Evolutionary conservation across 2,329 filamentous ascomycete species (phyloP).

Genomic region (Claviceps pazoutovae): DNA sequence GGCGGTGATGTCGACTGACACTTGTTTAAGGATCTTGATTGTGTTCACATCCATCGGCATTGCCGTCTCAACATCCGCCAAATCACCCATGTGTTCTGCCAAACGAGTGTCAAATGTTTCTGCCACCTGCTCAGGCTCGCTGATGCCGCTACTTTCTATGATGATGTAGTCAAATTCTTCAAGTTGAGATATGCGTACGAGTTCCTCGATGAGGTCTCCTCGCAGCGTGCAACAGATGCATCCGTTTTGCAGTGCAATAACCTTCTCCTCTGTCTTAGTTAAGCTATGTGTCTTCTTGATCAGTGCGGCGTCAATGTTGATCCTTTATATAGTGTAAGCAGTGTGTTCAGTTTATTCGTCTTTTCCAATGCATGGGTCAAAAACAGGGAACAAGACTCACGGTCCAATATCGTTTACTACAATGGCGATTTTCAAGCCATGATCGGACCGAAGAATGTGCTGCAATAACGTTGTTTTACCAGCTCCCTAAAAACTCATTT

Average conservation of each 20-base stretch:
- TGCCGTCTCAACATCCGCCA: slow-evolving; percentile 17
- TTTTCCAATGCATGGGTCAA: fast-evolving
- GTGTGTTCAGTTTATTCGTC: background rate
- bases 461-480: slow-evolving; percentile 60
- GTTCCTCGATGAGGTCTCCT: slow-evolving; percentile 55
- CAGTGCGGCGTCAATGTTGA: slow-evolving; percentile 52
- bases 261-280: slow-evolving; percentile 46
- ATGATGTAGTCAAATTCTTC: slow-evolving; percentile 56
- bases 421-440: slow-evolving; percentile 55
- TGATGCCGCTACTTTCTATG: slow-evolving; percentile 59
- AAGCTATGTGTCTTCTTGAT: slow-evolving; percentile 42
- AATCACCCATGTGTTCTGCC: slow-evolving; percentile 29
- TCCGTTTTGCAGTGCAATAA: slow-evolving; percentile 56
- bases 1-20: slow-evolving; percentile 13
- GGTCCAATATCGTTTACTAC: slow-evolving; percentile 61
- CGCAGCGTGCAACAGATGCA: slow-evolving; percentile 67
- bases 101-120: slow-evolving; percentile 54
- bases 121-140: slow-evolving; percentile 59
- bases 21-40: slow-evolving; percentile 20
- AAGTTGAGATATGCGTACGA: slow-evolving; percentile 47
- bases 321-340: slow-evolving; percentile 17
- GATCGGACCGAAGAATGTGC: slow-evolving; percentile 52
- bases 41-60: slow-evolving; percentile 22
- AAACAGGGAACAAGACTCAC: slow-evolving; percentile 19
- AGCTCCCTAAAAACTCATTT: slow-evolving; percentile 33